A percentile compares a stretch with the other conserved stretches of the same genome.
Evolutionary conservation across 208 protist species (phyloP).

Genomic region (Novymonas esmeraldas): DNA sequence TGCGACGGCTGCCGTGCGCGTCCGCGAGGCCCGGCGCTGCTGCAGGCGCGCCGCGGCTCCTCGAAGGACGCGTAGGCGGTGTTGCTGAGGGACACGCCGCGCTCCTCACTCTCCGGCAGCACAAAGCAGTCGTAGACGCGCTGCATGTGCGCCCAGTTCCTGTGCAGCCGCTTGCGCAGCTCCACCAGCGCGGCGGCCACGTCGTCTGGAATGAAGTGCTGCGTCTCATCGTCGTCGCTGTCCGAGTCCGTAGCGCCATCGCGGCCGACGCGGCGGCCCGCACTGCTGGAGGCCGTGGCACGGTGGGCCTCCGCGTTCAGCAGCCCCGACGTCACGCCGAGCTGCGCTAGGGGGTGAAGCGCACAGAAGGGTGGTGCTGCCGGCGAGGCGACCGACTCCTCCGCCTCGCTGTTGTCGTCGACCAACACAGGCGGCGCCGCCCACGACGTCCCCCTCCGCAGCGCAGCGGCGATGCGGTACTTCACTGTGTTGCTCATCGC

Average conservation of each 20-base stretch:
- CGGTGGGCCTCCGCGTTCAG: too few species aligned
- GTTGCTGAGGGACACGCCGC: constrained; percentile 4
- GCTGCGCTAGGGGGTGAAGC: not conserved
- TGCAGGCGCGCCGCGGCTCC: not conserved
- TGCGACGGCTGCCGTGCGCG: constrained; percentile 12
- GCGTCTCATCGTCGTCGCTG: constrained; percentile 2
- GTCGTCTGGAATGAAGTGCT: constrained; percentile 20
- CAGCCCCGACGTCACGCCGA: not conserved
- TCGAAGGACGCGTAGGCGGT: not conserved
- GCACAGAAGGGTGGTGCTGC: not conserved
- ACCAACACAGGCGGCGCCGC: not conserved
- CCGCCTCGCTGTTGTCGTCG: not conserved
- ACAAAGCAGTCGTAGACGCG: constrained; percentile 58
- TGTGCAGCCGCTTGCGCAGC: constrained; percentile 37
- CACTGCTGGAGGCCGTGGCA: too few species aligned
- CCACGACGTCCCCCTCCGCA: not conserved
- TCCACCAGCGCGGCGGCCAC: constrained; percentile 42
- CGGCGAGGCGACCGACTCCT: not conserved
- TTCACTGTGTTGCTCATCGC: constrained; percentile 27
- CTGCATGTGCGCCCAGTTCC: constrained; percentile 34
- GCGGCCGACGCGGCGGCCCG: too few species aligned
- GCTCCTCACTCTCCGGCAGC: constrained; percentile 18
- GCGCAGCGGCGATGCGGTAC: not conserved
- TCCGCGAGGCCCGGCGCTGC: too few species aligned
- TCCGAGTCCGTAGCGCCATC: not conserved